Evolutionary conservation across 306 rosid species (phyloP).

Genomic region (Lupinus albus): DNA sequence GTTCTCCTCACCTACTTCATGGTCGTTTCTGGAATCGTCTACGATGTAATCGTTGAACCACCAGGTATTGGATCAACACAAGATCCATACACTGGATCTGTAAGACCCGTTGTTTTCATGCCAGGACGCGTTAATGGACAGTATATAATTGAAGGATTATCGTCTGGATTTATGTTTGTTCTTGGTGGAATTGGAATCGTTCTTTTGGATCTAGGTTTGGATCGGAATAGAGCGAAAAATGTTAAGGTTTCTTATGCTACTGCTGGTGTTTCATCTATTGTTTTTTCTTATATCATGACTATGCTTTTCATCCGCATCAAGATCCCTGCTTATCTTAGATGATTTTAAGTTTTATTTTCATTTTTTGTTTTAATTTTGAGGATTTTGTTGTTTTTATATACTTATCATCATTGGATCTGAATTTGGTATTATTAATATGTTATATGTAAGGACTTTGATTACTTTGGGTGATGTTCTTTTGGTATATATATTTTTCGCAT

Average conservation of each 20-base stretch:
- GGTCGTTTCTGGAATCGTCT: constrained; percentile 92
- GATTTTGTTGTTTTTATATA: constrained; percentile 13
- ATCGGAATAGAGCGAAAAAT: constrained; percentile 72
- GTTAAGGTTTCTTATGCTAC: constrained; percentile 80
- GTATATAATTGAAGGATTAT: constrained; percentile 88
- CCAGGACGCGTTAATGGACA: constrained; percentile 90
- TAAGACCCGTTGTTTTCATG: constrained; percentile 84
- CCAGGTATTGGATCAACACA: constrained; percentile 91
- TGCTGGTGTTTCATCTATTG: constrained; percentile 69
- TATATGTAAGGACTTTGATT: not conserved
- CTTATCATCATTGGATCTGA: not conserved
- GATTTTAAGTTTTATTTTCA: constrained; percentile 22
- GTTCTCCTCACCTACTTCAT: constrained; percentile 94
- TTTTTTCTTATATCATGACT: constrained; percentile 79
- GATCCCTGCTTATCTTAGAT: constrained; percentile 88
- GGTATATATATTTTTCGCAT: too few species aligned
- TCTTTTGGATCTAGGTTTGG: constrained; percentile 78
- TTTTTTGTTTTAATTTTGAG: not conserved
- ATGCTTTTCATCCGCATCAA: constrained; percentile 95
- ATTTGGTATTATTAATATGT: too few species aligned
- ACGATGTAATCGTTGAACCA: constrained; percentile 95
- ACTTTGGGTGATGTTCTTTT: too few species aligned
- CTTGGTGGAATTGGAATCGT: constrained; percentile 83
- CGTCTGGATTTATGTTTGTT: constrained; percentile 91
- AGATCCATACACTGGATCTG: constrained; percentile 82